phyloP scores from a whole-genome alignment of 2,329 filamentous ascomycete genomes.

The Xylariales sp. region DNA sequence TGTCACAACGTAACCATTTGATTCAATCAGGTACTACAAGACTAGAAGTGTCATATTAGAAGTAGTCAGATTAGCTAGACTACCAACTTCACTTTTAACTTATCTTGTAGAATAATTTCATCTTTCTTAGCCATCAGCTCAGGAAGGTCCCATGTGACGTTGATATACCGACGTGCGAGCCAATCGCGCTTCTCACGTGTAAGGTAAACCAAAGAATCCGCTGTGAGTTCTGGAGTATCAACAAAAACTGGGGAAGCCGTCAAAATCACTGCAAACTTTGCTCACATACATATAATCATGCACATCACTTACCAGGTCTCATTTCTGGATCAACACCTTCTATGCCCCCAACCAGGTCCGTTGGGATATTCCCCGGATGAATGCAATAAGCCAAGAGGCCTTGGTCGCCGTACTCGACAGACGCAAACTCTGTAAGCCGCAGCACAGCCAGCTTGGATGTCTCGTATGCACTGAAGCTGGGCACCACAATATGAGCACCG shows the following conservation, averaged over 20 bases:
- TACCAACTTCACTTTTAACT: conserved; percentile 20
- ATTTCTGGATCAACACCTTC: too few relatives aligned
- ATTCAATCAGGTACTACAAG: too few relatives aligned
- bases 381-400: conserved; percentile 35
- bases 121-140: conserved; percentile 23
- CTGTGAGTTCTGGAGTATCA: conserved; percentile 20
- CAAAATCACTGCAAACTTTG: neutral
- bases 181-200: conserved; percentile 22
- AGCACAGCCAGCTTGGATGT: conserved; percentile 39
- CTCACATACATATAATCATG: too few relatives aligned
- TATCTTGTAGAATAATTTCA: conserved; percentile 22
- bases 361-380: conserved; percentile 37
- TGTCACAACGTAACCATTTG: too few relatives aligned
- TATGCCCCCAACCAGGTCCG: conserved; percentile 23
- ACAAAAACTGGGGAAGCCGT: conserved; percentile 13
- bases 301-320: too few relatives aligned
- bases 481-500: conserved; percentile 25
- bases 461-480: conserved; percentile 34
- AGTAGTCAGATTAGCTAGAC: too few relatives aligned
- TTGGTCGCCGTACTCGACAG: conserved; percentile 34
- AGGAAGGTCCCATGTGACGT: conserved; percentile 33
- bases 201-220: conserved; percentile 24
- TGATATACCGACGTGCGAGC: conserved; percentile 31
- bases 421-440: conserved; percentile 39
- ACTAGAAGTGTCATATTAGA: too few relatives aligned